Conservation (phyloP, 768 basidiomycete species). For the Russula griseocarnosa region DNA sequence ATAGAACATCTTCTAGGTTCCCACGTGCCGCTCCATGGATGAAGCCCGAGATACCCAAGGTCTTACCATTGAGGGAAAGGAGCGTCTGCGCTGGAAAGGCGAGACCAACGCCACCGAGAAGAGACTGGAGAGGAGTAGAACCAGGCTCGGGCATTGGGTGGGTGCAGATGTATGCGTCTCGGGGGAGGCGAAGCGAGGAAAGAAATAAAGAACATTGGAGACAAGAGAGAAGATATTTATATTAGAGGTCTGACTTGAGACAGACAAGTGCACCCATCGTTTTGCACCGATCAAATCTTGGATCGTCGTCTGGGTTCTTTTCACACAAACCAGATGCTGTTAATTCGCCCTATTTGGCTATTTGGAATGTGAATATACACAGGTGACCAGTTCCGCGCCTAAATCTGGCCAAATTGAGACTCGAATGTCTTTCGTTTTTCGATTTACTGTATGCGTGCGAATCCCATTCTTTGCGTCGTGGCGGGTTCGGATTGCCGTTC, state of each 20-base stretch:
- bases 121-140: conserved; percentile 44
- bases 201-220: not conserved
- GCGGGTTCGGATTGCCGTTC: conserved; percentile 4
- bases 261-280: not conserved
- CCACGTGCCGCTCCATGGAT: conserved; percentile 49
- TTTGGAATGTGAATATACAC: not conserved
- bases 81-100: conserved; percentile 51
- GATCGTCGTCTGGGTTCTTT: not conserved
- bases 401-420: not conserved
- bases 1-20: conserved; percentile 40
- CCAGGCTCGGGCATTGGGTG: conserved; percentile 9
- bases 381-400: not conserved
- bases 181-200: not conserved
- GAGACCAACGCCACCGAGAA: conserved; percentile 53
- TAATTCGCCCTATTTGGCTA: not conserved
- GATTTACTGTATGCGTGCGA: conserved; percentile 1
- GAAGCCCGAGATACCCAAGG: conserved; percentile 61
- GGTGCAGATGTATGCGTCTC: conserved; percentile 4
- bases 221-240: not conserved
- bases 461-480: conserved; percentile 3
- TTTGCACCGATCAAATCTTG: not conserved
- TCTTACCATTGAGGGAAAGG: conserved; percentile 50
- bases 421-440: not conserved
- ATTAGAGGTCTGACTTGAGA: not conserved
- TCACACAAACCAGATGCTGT: not conserved